phyloP scores from a whole-genome alignment of 1,284 basidiomycete genomes.

The Hemileia vastatrix region DNA sequence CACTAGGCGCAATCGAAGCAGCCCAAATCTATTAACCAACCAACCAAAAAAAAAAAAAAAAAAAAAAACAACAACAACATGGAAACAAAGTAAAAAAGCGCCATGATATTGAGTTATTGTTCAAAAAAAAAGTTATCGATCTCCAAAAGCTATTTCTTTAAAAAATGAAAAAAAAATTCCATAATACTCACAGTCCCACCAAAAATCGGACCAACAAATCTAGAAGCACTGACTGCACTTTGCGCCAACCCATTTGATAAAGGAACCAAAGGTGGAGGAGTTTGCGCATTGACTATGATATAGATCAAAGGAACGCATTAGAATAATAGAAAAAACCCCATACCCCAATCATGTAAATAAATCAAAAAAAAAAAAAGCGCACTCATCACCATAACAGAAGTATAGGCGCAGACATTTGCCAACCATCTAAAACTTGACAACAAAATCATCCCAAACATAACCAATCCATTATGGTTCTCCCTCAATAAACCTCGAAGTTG shows the following conservation, averaged over 20 bases:
- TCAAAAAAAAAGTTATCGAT: neutral
- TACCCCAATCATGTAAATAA: neutral
- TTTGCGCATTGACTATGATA: conserved; percentile 45
- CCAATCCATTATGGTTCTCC: conserved; percentile 45
- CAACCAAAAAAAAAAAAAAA: conserved; percentile 18
- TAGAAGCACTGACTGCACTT: conserved; percentile 42
- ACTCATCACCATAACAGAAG: conserved; percentile 33
- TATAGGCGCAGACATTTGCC: conserved; percentile 46
- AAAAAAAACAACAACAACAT: neutral
- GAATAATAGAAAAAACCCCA: neutral
- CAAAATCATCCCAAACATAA: conserved; percentile 47
- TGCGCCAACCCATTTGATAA: conserved; percentile 48
- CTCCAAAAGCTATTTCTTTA: no score
- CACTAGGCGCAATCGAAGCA: conserved; percentile 31
- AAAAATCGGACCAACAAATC: conserved; percentile 42
- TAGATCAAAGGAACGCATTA: neutral
- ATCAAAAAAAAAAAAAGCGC: neutral
- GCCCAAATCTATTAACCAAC: conserved; percentile 30
- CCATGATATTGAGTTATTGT: neutral
- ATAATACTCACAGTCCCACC: conserved; percentile 32
- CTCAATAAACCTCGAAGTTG: conserved; percentile 52
- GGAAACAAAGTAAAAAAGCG: neutral
- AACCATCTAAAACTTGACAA: conserved; percentile 43
- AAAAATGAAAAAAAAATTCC: neutral
- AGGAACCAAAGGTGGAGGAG: conserved; percentile 45